A percentile compares a stretch with the other conserved stretches of the same genome.
These are phyloP conservation scores for Boletus tomentosulus DNA, from an alignment of 768 basidiomycete species.

Conservation along the genomic window DNA sequence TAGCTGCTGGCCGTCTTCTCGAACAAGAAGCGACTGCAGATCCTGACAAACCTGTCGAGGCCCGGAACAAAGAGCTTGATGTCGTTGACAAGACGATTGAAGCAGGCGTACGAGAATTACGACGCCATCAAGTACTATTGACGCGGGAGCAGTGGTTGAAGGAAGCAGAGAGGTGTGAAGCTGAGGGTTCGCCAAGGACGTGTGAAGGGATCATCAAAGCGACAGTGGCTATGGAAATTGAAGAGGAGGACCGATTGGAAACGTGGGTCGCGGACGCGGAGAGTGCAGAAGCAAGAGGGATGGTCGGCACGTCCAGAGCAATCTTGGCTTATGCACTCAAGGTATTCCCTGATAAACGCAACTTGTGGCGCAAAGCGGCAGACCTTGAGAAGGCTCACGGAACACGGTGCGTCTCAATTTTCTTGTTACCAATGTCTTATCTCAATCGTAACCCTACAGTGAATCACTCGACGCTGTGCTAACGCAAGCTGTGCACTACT, in stretches of 20 bases:
- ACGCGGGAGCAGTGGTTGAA: conserved; percentile 92
- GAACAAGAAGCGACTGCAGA: conserved; percentile 71
- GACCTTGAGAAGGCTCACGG: conserved; percentile 93
- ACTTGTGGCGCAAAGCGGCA: conserved; percentile 88
- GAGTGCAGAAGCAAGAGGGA: conserved; percentile 66
- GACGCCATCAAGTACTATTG: conserved; percentile 80
- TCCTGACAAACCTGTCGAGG: conserved; percentile 44
- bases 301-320: conserved; percentile 79
- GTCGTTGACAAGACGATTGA: conserved; percentile 88
- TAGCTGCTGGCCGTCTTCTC: conserved; percentile 87
- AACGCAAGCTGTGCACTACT: conserved; percentile 78
- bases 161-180: conserved; percentile 90
- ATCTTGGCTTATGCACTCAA: conserved; percentile 88
- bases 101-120: conserved; percentile 71
- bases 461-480: conserved; percentile 82
- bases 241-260: conserved; percentile 88
- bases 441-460: conserved; percentile 32
- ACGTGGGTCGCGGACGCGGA: conserved; percentile 94
- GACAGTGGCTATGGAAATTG: conserved; percentile 88
- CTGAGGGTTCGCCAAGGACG: conserved; percentile 78
- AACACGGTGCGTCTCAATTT: conserved; percentile 49
- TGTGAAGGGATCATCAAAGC: conserved; percentile 95
- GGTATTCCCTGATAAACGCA: conserved; percentile 81
- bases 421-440: not conserved
- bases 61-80: conserved; percentile 61